Evolutionary conservation across 2,329 filamentous ascomycete genomes (phyloP).

Genomic region (Beauveria pseudobassiana): DNA sequence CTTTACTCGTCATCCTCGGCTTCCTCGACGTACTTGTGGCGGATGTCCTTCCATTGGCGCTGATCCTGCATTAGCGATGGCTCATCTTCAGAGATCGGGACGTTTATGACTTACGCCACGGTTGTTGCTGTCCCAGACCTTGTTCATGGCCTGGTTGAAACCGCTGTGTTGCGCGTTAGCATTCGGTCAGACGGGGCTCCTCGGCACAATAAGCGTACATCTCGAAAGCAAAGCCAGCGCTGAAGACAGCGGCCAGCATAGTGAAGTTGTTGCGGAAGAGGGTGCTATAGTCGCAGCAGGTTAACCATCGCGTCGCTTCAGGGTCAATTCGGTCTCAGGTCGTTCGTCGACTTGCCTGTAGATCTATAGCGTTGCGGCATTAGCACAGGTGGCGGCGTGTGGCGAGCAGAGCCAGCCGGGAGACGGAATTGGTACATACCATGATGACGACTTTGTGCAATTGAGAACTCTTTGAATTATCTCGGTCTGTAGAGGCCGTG

Average conservation of each 20-base stretch:
- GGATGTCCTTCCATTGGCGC: conserved; percentile 99
- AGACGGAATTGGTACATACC: conserved; percentile 36
- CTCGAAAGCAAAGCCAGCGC: conserved; percentile 82
- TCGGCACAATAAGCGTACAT: conserved; percentile 55
- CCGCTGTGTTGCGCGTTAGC: conserved; percentile 48
- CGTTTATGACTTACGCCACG: conserved; percentile 62
- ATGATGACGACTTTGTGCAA: conserved; percentile 37
- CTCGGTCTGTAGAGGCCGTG: conserved; percentile 1
- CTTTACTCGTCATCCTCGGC: conserved; percentile 57
- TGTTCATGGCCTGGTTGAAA: conserved; percentile 77
- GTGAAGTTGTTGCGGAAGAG: conserved; percentile 80
- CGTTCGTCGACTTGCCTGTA: conserved; percentile 46
- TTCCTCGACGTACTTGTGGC: conserved; percentile 72
- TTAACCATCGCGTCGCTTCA: conserved; percentile 12
- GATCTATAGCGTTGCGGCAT: conserved; percentile 35
- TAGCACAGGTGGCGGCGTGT: conserved; percentile 17
- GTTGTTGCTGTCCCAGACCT: conserved; percentile 87
- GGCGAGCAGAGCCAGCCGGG: not conserved
- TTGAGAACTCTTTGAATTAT: conserved; percentile 11
- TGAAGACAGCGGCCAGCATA: conserved; percentile 84
- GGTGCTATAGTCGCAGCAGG: conserved; percentile 45
- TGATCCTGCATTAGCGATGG: conserved; percentile 33
- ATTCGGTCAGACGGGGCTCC: conserved; percentile 14
- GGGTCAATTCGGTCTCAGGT: conserved; percentile 8
- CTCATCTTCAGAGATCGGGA: not conserved